A percentile compares a stretch with the other conserved stretches of the same genome.
Conservation (phyloP, 768 basidiomycete species). For the Rhizopogon vulgaris region DNA sequence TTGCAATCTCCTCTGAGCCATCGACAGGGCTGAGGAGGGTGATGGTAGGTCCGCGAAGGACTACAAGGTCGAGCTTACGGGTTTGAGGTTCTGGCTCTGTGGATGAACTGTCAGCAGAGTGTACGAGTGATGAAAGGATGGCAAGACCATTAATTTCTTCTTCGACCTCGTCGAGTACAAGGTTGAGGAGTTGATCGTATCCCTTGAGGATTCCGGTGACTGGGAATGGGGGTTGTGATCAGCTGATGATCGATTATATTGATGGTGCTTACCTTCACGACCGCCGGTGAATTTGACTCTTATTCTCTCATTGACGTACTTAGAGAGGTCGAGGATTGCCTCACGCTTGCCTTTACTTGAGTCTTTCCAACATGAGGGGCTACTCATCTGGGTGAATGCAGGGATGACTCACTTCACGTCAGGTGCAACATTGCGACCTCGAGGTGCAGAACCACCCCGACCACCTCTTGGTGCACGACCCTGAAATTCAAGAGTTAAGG, state of each 20-base stretch:
- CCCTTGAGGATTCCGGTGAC: constrained; percentile 93
- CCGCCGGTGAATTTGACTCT: constrained; percentile 98
- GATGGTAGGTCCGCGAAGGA: constrained; percentile 91
- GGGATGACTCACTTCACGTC: constrained; percentile 23
- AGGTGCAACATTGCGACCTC: constrained; percentile 14
- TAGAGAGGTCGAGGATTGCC: constrained; percentile 91
- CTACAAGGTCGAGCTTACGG: constrained; percentile 75
- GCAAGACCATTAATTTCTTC: constrained; percentile 68
- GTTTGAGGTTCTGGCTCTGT: constrained; percentile 58
- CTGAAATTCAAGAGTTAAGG: constrained; percentile 33
- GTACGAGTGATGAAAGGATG: neutral
- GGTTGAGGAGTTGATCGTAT: constrained; percentile 92
- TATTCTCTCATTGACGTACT: constrained; percentile 89
- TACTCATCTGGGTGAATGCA: neutral
- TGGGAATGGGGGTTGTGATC: constrained; percentile 23
- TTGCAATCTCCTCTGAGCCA: constrained; percentile 90
- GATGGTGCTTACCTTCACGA: constrained; percentile 62
- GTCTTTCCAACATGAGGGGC: constrained; percentile 22
- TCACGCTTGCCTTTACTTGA: constrained; percentile 59
- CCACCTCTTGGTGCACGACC: constrained; percentile 54
- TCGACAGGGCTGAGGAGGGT: constrained; percentile 92
- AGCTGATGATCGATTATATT: neutral
- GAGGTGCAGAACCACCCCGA: constrained; percentile 31
- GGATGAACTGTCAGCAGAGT: constrained; percentile 2
- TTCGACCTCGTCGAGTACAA: constrained; percentile 93